Base-by-base conservation (phyloP, 768 basidiomycete genomes). In the Rhodocollybia butyracea region DNA sequence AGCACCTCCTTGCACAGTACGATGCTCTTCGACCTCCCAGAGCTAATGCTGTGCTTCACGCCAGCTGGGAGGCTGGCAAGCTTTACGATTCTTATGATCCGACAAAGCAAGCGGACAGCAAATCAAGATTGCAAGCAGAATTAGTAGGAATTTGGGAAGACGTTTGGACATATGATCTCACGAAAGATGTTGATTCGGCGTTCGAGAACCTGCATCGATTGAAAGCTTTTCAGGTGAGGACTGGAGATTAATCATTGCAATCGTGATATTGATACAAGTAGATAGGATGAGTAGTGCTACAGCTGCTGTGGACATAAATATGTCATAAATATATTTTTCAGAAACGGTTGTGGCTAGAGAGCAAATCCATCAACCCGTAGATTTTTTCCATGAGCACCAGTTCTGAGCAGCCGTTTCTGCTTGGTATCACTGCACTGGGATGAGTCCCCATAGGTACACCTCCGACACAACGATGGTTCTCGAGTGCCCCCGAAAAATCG, bases 1-100 rank as follows among this genome's bases (percentile, higher is more conserved):
- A 86, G 83, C 57, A 63, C n/a, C 76, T 76, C 0, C 71, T 85
- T 17, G 52, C 65, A 48, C 72, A 74, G 4, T 84, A 84, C 58
- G 74, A 80, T 59, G 58, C 62, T 2, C 54, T 80, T 30, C 70
- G 79, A 32, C 72, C 67, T 7, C 75, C 77, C 1, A 77, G 80
- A 7, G 79, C 79, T 2, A 82, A 80, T 56, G 70, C 71, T 67
- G 78, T 85, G 6, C 68, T 77, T 34, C 63, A 70, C 40, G 64
- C 64, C 43, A 84, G 80, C 58, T 63, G 63, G 2, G 60, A 61
- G 17, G 68, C 70, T 17, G 82, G 82, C 0, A 68, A 70, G 6
- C 69, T 78, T 11, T 83, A 77, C 57, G 75, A 79, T 45, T 66
- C 63, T 3, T 75, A 67, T 45, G 21, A 27, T 21, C 13, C 55